Conservation (phyloP, 371 early-diverging fungal species). For the Mycotypha africana region DNA sequence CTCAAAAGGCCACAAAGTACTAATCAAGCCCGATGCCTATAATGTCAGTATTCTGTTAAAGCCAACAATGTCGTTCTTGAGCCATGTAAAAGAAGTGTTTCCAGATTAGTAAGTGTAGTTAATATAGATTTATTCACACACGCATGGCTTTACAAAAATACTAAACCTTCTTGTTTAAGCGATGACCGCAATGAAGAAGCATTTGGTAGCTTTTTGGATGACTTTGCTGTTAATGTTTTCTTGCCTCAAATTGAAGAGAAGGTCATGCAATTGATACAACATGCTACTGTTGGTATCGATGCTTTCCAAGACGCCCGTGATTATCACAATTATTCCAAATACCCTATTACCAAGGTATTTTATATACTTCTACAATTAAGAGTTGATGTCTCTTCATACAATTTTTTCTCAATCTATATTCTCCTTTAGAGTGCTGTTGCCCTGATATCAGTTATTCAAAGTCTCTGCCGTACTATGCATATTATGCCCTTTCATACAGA, state of each 20-base stretch:
- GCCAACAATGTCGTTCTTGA: constrained; percentile 62
- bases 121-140: not conserved
- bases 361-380: not conserved
- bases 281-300: constrained; percentile 62
- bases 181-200: constrained; percentile 48
- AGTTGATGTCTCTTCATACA: too few relatives aligned
- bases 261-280: constrained; percentile 61
- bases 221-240: constrained; percentile 72
- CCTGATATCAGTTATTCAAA: constrained; percentile 58
- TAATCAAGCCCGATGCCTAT: constrained; percentile 64
- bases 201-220: constrained; percentile 72
- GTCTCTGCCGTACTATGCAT: constrained; percentile 64
- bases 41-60: constrained; percentile 67
- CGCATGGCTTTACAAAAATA: not conserved
- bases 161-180: too few relatives aligned
- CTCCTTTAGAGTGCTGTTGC: constrained; percentile 54
- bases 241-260: constrained; percentile 72
- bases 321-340: constrained; percentile 40
- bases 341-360: constrained; percentile 48
- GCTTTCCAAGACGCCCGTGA: constrained; percentile 53
- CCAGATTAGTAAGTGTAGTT: constrained; percentile 43
- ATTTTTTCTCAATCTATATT: not conserved
- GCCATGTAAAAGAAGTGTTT: constrained; percentile 50
- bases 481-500: constrained; percentile 71
- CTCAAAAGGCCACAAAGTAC: constrained; percentile 61